A percentile compares a stretch with the other conserved stretches of the same genome.
Evolutionary conservation across 768 basidiomycete species (phyloP).

Genomic region (Mycena epipterygia): DNA sequence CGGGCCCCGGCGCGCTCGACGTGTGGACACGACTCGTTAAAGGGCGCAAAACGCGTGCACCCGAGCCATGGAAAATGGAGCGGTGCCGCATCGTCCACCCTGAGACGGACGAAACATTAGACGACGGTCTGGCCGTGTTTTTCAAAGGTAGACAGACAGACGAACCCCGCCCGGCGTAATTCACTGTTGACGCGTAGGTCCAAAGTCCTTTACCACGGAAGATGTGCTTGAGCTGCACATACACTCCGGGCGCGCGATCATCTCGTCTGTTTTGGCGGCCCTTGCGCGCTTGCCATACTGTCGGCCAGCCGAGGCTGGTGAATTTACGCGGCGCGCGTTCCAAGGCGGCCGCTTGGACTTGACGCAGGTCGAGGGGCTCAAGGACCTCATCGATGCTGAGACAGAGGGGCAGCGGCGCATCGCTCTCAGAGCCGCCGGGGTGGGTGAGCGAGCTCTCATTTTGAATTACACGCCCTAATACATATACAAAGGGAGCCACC

Average conservation of each 20-base stretch:
- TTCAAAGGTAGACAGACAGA: slow-evolving; percentile 70
- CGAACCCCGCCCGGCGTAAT: background rate
- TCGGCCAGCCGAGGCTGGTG: slow-evolving; percentile 87
- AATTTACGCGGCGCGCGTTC: slow-evolving; percentile 91
- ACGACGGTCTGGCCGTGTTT: slow-evolving; percentile 86
- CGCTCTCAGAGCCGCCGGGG: slow-evolving; percentile 78
- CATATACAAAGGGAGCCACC: slow-evolving; percentile 67
- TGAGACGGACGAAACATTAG: slow-evolving; percentile 69
- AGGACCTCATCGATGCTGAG: slow-evolving; percentile 90
- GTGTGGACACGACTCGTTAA: slow-evolving; percentile 77
- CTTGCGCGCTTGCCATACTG: slow-evolving; percentile 73
- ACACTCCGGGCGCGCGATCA: slow-evolving; percentile 88
- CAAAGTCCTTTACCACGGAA: slow-evolving; percentile 87
- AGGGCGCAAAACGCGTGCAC: slow-evolving; percentile 42
- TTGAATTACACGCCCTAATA: slow-evolving; percentile 8
- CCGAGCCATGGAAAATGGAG: slow-evolving; percentile 76
- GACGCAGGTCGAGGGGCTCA: slow-evolving; percentile 90
- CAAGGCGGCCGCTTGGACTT: slow-evolving; percentile 85
- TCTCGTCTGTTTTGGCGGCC: slow-evolving; percentile 76
- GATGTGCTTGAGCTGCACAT: slow-evolving; percentile 88
- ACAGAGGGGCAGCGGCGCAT: slow-evolving; percentile 85
- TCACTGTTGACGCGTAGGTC: slow-evolving; percentile 58
- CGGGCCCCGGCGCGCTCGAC: slow-evolving; percentile 76
- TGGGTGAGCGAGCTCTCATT: slow-evolving; percentile 52
- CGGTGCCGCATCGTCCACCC: slow-evolving; percentile 80